These are phyloP conservation scores for Candida sithepensis DNA, from an alignment of 805 yeast genomes.

Conservation along the genomic window DNA sequence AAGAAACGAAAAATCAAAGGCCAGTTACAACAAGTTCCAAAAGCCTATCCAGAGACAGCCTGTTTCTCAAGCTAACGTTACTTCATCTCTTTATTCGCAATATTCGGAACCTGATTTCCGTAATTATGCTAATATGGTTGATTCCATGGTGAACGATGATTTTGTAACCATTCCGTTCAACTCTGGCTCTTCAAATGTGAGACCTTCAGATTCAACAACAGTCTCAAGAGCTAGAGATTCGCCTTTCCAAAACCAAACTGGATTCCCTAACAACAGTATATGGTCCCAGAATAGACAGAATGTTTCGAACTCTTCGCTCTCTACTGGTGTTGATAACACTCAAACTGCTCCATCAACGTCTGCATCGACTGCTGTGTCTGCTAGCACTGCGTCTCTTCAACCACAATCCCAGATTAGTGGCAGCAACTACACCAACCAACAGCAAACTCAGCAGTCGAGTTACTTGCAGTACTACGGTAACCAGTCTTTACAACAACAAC, in stretches of 20 bases:
- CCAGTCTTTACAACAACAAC: background rate
- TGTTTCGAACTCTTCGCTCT: background rate
- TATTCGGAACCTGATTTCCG: background rate
- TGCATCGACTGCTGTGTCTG: background rate
- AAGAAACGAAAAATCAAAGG: background rate
- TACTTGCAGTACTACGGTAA: background rate
- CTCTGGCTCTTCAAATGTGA: background rate
- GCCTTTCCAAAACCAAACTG: conserved; percentile 2
- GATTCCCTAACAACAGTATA: background rate
- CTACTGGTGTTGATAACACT: background rate
- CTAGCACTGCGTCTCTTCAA: background rate
- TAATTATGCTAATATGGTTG: conserved; percentile 27
- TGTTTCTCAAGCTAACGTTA: background rate
- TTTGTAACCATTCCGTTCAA: background rate
- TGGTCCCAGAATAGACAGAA: conserved; percentile 1
- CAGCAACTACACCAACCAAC: background rate
- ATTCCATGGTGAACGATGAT: conserved; percentile 28
- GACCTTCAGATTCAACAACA: conserved; percentile 4
- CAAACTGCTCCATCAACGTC: background rate
- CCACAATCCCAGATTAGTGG: background rate
- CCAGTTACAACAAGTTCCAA: background rate
- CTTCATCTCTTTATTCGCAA: background rate
- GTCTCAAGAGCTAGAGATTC: conserved; percentile 2
- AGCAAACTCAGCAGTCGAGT: background rate
- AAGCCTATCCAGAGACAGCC: background rate